Evolutionary conservation across 2,329 filamentous ascomycete genomes (phyloP), one percentile per base, ranked within the genome.

Genomic region (Xylaria sp.): DNA sequence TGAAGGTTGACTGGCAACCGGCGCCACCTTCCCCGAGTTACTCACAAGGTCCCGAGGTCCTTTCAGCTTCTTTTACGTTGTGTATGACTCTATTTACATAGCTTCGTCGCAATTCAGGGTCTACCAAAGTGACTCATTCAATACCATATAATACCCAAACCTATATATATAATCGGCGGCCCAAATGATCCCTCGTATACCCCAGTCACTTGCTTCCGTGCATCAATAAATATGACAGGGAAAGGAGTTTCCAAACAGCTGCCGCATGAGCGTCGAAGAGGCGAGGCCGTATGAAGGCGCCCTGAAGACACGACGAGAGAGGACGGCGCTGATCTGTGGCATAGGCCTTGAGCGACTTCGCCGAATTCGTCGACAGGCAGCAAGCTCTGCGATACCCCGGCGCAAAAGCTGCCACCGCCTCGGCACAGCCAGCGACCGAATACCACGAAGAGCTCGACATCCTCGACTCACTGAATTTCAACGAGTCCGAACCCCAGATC

Each of bases 341-440:
- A 0, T 59, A 88, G 87, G 94, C 95, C 13, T 87, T 99, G 65
- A 96, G 92, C 84, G 96, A 98, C 76, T 99, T 99, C 80, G 94
- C 94, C 80, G 96, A 99, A 77, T 98, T 98, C 77, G 96, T 98
- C 73, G 94, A 98, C 81, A 92, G 94, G 80, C 94, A 98, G 80
- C 96, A 98, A 81, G 90, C 90, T 15, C 82, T 91, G 59, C 90
- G 92, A 66, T 90, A 89, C 74, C 87, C 88, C 1, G 78, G 78
- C 52, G 77, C 83, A 44, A 81, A 78, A 63, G 74, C 77, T 41
- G 59, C 74, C 18, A 65, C 76, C 2, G 61, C 41, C 41, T 46
- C 73, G 66, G 76, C 64, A 3, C 62, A 66, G 32, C 68, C 65
- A 18, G 74, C 46, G 71, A 79, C 44, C 63, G 95, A 98, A 80